Evolutionary conservation across 805 yeast species (phyloP).

Genomic region (Yamadazyma takamatsuzukensis): DNA sequence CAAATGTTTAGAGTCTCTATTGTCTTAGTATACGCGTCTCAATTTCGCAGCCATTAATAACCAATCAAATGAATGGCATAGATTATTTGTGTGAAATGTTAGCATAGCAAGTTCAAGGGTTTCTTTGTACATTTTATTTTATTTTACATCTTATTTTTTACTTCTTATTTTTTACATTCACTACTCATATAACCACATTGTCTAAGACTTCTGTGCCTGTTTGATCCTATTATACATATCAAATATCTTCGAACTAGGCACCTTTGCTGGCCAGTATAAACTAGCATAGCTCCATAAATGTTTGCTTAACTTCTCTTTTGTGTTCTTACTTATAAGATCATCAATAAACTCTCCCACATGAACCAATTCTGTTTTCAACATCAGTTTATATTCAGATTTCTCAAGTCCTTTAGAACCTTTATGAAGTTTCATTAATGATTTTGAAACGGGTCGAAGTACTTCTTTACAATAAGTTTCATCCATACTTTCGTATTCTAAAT

Average conservation of each 20-base stretch:
- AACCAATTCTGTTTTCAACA: slow-evolving; percentile 64
- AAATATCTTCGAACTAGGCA: slow-evolving; percentile 66
- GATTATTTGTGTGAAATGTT: too few relatives aligned
- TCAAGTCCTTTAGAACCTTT: slow-evolving; percentile 72
- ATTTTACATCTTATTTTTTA: too few relatives aligned
- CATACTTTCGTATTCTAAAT: slow-evolving; percentile 69
- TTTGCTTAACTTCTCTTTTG: slow-evolving; percentile 39
- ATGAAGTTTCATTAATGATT: slow-evolving; percentile 61
- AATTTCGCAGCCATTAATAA: too few relatives aligned
- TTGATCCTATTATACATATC: slow-evolving; percentile 71
- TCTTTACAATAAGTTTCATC: slow-evolving; percentile 68
- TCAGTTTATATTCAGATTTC: slow-evolving; percentile 72
- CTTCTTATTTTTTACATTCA: too few relatives aligned
- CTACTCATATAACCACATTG: too few relatives aligned
- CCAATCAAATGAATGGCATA: too few relatives aligned
- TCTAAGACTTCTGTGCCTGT: too few relatives aligned
- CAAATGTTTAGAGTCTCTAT: too few relatives aligned
- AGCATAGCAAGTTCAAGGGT: too few relatives aligned
- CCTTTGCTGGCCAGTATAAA: slow-evolving; percentile 83
- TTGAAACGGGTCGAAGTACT: slow-evolving; percentile 61
- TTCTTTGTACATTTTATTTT: too few relatives aligned
- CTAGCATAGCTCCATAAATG: slow-evolving; percentile 86
- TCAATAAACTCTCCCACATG: slow-evolving; percentile 69
- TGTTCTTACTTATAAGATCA: slow-evolving; percentile 9
- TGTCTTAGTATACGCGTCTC: too few relatives aligned